A percentile compares a stretch with the other conserved stretches of the same genome.
Conservation (phyloP, 305 asterid genomes). For the Fraxinus baroniana region DNA sequence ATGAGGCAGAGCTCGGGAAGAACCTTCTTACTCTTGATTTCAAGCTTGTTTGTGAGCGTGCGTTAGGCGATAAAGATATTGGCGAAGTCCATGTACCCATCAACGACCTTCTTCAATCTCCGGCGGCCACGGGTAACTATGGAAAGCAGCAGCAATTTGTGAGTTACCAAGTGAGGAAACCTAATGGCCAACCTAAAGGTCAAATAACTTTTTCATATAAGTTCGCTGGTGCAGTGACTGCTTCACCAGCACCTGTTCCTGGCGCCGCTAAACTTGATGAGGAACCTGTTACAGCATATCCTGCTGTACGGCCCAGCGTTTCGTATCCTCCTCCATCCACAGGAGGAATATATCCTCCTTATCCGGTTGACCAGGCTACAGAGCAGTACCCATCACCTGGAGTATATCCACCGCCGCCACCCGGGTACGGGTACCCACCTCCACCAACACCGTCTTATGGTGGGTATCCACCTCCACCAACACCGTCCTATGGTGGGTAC, state of each 20-base stretch:
- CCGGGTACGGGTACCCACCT: neutral
- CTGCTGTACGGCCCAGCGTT: neutral
- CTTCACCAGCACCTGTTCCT: neutral
- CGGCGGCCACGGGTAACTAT: neutral
- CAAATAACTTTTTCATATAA: neutral
- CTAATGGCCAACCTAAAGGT: neutral
- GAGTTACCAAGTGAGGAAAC: neutral
- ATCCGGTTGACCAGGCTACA: neutral
- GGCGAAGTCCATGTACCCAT: slow-evolving; percentile 70
- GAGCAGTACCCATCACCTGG: neutral
- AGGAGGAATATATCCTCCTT: neutral
- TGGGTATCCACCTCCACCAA: neutral
- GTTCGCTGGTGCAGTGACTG: neutral
- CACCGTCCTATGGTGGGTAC: neutral
- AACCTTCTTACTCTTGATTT: slow-evolving; percentile 57
- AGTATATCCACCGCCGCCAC: neutral
- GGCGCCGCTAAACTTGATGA: neutral
- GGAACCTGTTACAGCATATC: neutral
- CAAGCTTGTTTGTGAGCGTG: slow-evolving; percentile 59
- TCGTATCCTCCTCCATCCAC: neutral
- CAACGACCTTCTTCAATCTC: slow-evolving; percentile 60
- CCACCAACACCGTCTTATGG: no score
- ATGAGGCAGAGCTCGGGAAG: slow-evolving; percentile 53
- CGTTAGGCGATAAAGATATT: slow-evolving; percentile 66
- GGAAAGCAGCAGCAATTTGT: neutral